Percentiles rank a stretch among this genome's conserved stretches.
phyloP scores from a whole-genome alignment of 2,329 filamentous ascomycete genomes.

The Fusarium paranaense region DNA sequence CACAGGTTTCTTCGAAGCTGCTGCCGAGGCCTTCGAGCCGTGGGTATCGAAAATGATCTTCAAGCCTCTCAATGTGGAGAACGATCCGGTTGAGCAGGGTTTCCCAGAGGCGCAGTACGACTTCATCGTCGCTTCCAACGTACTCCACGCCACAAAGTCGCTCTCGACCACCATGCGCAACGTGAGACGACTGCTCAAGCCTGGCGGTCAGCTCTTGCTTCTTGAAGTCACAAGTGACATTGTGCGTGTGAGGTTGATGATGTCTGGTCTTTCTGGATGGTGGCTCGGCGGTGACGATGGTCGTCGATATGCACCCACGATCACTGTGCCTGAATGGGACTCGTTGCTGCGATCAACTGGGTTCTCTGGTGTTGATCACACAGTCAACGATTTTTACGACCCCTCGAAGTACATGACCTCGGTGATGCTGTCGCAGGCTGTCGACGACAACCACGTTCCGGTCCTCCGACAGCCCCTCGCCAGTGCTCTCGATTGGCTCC shows the following conservation, averaged over 20 bases:
- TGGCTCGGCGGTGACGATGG: slow-evolving; percentile 17
- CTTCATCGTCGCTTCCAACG: slow-evolving; percentile 51
- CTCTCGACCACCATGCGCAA: slow-evolving; percentile 38
- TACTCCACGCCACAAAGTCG: slow-evolving; percentile 48
- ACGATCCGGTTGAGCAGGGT: slow-evolving; percentile 44
- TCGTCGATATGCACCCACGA: not conserved
- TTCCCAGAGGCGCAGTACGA: slow-evolving; percentile 48
- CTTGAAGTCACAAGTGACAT: not conserved
- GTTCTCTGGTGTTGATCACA: not conserved
- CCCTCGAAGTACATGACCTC: not conserved
- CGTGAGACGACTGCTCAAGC: slow-evolving; percentile 38
- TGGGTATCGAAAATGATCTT: not conserved
- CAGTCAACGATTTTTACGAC: not conserved
- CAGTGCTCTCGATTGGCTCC: not conserved
- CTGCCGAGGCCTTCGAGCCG: not conserved
- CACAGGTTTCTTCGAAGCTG: slow-evolving; percentile 8
- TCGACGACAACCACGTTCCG: not conserved
- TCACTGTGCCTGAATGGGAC: slow-evolving; percentile 6
- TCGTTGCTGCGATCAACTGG: not conserved
- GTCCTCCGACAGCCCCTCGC: not conserved
- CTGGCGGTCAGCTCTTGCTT: slow-evolving; percentile 43
- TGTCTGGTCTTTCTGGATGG: slow-evolving; percentile 9
- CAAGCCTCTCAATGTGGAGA: slow-evolving; percentile 32
- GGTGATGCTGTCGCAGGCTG: not conserved
- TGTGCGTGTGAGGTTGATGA: not conserved